phyloP scores from a whole-genome alignment of 2,329 filamentous ascomycete genomes.

The Huntiella abstrusa region DNA sequence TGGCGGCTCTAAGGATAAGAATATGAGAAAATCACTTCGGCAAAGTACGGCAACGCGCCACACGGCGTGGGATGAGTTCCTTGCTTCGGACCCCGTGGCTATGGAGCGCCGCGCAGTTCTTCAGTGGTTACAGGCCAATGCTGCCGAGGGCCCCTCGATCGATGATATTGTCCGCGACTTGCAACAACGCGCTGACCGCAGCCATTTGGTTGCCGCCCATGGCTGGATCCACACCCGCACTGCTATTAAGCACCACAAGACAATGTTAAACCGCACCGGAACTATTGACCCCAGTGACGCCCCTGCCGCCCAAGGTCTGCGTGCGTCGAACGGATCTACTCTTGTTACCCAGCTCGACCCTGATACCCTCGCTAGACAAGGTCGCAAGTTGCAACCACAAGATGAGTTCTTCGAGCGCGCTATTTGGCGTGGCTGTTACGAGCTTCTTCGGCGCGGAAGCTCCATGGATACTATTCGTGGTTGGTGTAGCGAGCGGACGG shows the following conservation, averaged over 20 bases:
- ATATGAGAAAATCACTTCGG: conserved; percentile 4
- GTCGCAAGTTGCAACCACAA: conserved; percentile 54
- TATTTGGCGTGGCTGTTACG: conserved; percentile 87
- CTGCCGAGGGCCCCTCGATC: conserved; percentile 49
- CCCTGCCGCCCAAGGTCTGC: conserved; percentile 34
- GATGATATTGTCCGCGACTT: conserved; percentile 59
- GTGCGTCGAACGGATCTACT: conserved; percentile 40
- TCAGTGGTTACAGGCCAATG: conserved; percentile 69
- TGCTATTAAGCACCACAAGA: conserved; percentile 78
- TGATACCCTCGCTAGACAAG: conserved; percentile 69
- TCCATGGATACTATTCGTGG: conserved; percentile 55
- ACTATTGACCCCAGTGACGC: conserved; percentile 44
- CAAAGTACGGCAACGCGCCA: conserved; percentile 5
- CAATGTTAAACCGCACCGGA: conserved; percentile 44
- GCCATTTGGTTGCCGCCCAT: conserved; percentile 63
- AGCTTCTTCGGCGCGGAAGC: conserved; percentile 74
- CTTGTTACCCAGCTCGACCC: conserved; percentile 82
- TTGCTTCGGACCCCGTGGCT: conserved; percentile 52
- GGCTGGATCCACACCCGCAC: conserved; percentile 87
- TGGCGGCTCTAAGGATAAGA: conserved; percentile 1
- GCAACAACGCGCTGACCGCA: conserved; percentile 56
- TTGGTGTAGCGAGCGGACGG: conserved; percentile 71
- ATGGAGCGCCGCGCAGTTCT: conserved; percentile 63
- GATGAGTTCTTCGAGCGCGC: conserved; percentile 80
- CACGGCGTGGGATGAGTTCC: conserved; percentile 40